These are phyloP conservation scores for Diaporthe ilicicola DNA, from an alignment of 2,329 filamentous ascomycete genomes.

Conservation along the genomic window DNA sequence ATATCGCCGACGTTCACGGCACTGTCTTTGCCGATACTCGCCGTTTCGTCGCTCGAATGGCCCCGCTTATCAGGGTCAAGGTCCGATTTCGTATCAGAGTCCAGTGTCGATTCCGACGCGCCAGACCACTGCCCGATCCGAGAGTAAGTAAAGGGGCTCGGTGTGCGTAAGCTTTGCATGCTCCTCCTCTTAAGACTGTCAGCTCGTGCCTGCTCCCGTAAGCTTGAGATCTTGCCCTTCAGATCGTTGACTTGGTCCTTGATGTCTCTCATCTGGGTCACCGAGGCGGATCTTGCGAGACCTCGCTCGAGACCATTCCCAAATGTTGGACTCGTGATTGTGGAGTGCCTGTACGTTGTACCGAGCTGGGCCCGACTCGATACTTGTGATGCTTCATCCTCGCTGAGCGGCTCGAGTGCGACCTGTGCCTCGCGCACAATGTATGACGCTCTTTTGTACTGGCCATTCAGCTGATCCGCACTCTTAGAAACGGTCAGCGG, in stretches of 20 bases:
- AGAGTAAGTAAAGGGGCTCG: slow-evolving; percentile 82
- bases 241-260: slow-evolving; percentile 87
- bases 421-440: slow-evolving; percentile 48
- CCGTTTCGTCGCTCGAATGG: slow-evolving; percentile 20
- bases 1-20: slow-evolving; percentile 38
- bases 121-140: slow-evolving; percentile 59
- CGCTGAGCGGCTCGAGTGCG: slow-evolving; percentile 61
- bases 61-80: slow-evolving; percentile 23
- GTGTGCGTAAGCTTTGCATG: slow-evolving; percentile 76
- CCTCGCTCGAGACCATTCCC: slow-evolving; percentile 54
- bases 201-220: slow-evolving; percentile 80
- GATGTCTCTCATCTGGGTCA: slow-evolving; percentile 75
- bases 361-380: background rate
- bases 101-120: slow-evolving; percentile 20
- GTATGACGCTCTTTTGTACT: slow-evolving; percentile 45
- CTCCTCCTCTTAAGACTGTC: slow-evolving; percentile 82
- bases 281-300: slow-evolving; percentile 73
- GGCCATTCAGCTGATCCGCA: slow-evolving; percentile 49
- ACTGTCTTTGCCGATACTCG: slow-evolving; percentile 18
- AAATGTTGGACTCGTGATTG: slow-evolving; percentile 55
- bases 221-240: slow-evolving; percentile 82
- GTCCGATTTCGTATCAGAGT: slow-evolving; percentile 30
- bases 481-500: slow-evolving; percentile 54
- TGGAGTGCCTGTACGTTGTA: slow-evolving; percentile 40
- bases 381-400: slow-evolving; percentile 53